A percentile compares a stretch with the other conserved stretches of the same genome.
These are phyloP conservation scores for Coniella lustricola DNA, from an alignment of 2,329 filamentous ascomycete species.

Conservation along the genomic window DNA sequence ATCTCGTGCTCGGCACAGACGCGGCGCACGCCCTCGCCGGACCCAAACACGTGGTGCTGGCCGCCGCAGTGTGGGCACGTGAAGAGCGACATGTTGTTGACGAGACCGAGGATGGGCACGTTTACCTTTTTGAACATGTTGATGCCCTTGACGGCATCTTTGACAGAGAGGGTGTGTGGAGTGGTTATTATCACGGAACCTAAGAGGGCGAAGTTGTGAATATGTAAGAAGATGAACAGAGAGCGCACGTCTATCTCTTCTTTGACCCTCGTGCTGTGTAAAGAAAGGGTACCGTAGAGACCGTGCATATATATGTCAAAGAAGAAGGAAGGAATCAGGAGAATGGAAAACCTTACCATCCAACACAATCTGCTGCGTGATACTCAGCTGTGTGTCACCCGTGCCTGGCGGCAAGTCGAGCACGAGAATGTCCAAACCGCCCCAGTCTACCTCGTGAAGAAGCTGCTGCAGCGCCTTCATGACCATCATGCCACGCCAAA, in stretches of 20 bases:
- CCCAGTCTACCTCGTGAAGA: constrained; percentile 93
- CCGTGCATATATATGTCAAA: background rate
- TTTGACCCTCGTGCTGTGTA: no score
- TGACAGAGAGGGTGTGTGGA: constrained; percentile 85
- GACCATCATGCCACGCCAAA: constrained; percentile 95
- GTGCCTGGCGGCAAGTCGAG: constrained; percentile 91
- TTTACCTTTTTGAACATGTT: constrained; percentile 86
- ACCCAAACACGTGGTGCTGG: constrained; percentile 70
- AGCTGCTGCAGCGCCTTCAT: constrained; percentile 96
- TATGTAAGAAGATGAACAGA: no score
- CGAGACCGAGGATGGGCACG: constrained; percentile 75
- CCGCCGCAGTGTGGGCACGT: constrained; percentile 69
- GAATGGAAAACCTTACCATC: constrained; percentile 51
- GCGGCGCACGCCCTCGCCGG: constrained; percentile 53
- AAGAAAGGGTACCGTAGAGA: no score
- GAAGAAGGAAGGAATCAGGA: constrained; percentile 1
- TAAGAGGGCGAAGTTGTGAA: constrained; percentile 23
- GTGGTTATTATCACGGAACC: constrained; percentile 84
- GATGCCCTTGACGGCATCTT: constrained; percentile 86
- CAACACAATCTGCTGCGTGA: constrained; percentile 86
- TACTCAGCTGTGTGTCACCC: constrained; percentile 92
- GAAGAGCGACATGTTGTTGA: constrained; percentile 89
- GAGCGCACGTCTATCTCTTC: no score
- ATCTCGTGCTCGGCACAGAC: constrained; percentile 69
- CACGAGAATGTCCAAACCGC: constrained; percentile 77